phyloP scores from a whole-genome alignment of 1,284 basidiomycete genomes.

The Thelephora terrestris region DNA sequence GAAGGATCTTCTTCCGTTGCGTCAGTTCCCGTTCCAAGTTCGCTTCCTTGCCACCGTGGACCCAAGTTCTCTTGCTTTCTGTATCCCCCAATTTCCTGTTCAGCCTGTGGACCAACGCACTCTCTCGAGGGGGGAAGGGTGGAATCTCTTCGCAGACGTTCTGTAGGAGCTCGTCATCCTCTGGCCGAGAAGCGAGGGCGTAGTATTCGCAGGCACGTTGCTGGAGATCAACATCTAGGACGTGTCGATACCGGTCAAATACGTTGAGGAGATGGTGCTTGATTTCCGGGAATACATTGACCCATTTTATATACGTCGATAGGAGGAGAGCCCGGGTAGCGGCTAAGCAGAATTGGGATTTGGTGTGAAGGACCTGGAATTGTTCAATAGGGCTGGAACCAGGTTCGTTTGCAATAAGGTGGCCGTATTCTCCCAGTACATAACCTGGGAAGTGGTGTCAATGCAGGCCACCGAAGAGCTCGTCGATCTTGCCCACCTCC shows the following conservation, averaged over 20 bases:
- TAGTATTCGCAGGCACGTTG: conserved; percentile 98
- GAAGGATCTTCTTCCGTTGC: conserved; percentile 13
- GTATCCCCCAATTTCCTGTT: conserved; percentile 86
- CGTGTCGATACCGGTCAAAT: conserved; percentile 95
- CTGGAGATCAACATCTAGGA: conserved; percentile 96
- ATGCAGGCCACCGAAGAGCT: neutral
- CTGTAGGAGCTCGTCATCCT: conserved; percentile 88
- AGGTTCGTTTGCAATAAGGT: conserved; percentile 90
- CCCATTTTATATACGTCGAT: conserved; percentile 99
- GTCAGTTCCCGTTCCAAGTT: conserved; percentile 64
- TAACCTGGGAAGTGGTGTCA: conserved; percentile 49
- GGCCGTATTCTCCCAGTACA: conserved; percentile 94
- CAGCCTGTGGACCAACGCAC: conserved; percentile 76
- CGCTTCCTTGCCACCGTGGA: conserved; percentile 88
- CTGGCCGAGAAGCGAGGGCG: conserved; percentile 69
- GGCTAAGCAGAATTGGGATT: conserved; percentile 91
- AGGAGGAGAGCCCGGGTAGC: conserved; percentile 87
- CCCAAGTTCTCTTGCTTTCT: conserved; percentile 91
- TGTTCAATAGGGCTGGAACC: conserved; percentile 94
- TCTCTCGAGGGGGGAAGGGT: conserved; percentile 92
- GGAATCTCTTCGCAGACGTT: conserved; percentile 99
- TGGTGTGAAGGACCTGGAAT: conserved; percentile 89
- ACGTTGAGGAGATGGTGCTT: conserved; percentile 89
- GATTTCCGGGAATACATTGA: conserved; percentile 98
- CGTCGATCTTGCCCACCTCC: conserved; percentile 49